Evolutionary conservation across 345 rosid species (phyloP).

Genomic region (Fremontodendron californicum): DNA sequence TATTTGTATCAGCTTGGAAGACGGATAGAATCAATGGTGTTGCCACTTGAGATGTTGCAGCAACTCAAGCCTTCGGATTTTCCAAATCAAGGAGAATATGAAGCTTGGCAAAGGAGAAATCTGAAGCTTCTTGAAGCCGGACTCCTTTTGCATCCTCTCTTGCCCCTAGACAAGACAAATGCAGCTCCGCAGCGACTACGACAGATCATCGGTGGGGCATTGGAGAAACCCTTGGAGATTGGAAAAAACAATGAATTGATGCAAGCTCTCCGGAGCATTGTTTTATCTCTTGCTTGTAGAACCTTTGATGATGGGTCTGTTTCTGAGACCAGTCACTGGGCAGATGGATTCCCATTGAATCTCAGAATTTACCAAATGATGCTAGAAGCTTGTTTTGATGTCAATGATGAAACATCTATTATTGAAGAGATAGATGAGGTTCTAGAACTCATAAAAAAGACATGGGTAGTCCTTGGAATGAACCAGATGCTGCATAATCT

Average conservation of each 20-base stretch:
- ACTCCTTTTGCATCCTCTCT: slow-evolving; percentile 64
- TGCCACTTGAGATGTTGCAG: slow-evolving; percentile 87
- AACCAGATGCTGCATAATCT: slow-evolving; percentile 72
- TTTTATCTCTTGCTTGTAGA: slow-evolving; percentile 68
- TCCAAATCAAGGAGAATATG: slow-evolving; percentile 61
- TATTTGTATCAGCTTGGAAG: slow-evolving; percentile 69
- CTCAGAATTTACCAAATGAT: slow-evolving; percentile 68
- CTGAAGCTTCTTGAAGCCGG: slow-evolving; percentile 90
- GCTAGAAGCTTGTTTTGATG: slow-evolving; percentile 82
- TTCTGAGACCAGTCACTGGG: slow-evolving; percentile 80
- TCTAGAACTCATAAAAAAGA: slow-evolving; percentile 81
- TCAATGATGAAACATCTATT: slow-evolving; percentile 57
- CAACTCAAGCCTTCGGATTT: slow-evolving; percentile 78
- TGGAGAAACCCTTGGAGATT: slow-evolving; percentile 56
- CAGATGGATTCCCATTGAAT: slow-evolving; percentile 82
- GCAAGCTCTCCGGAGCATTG: slow-evolving; percentile 62
- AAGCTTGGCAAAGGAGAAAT: slow-evolving; percentile 76
- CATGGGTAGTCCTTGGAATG: slow-evolving; percentile 83
- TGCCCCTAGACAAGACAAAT: slow-evolving; percentile 53
- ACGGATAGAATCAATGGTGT: slow-evolving; percentile 68
- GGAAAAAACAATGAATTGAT: slow-evolving; percentile 65
- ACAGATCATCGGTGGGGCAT: slow-evolving; percentile 49
- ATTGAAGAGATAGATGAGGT: slow-evolving; percentile 90
- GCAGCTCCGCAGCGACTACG: slow-evolving; percentile 51
- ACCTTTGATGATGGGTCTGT: slow-evolving; percentile 48